These are phyloP conservation scores for Calonectria multiphialidica DNA, from an alignment of 2,329 filamentous ascomycete genomes.

Conservation along the genomic window DNA sequence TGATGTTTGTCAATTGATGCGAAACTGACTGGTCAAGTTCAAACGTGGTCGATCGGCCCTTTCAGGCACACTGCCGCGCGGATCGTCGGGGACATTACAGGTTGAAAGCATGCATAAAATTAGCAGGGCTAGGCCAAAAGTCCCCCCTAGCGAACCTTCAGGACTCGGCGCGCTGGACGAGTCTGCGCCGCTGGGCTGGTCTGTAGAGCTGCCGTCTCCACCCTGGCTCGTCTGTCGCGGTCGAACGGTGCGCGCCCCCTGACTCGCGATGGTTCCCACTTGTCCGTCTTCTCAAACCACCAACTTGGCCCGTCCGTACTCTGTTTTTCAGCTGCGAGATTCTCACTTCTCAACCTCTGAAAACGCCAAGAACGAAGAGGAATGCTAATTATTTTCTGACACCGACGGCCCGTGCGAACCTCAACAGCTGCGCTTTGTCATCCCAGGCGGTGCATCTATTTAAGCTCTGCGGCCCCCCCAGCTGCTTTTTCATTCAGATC, in stretches of 20 bases:
- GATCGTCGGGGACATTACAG: background rate
- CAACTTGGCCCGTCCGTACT: background rate
- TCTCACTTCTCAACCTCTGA: background rate
- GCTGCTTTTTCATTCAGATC: background rate
- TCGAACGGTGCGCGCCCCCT: background rate
- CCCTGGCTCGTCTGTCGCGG: background rate
- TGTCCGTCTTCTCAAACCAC: background rate
- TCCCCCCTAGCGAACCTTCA: background rate
- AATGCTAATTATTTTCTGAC: conserved; percentile 3
- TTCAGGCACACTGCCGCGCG: background rate
- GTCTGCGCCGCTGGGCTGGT: too few species aligned
- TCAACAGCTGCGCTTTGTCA: background rate
- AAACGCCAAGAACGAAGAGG: background rate
- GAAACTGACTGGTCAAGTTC: background rate
- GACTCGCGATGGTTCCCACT: background rate
- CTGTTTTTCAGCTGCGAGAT: background rate
- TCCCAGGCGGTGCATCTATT: background rate
- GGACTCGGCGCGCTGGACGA: too few species aligned
- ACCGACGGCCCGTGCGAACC: background rate
- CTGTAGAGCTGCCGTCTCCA: background rate
- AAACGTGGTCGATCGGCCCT: background rate
- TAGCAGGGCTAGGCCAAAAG: conserved; percentile 1
- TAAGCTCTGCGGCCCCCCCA: background rate
- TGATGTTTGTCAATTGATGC: background rate
- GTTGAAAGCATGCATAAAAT: conserved; percentile 3